Percentiles rank a stretch among this genome's conserved stretches.
These are phyloP conservation scores for Colletotrichum noveboracense DNA, from an alignment of 2,329 filamentous ascomycete species.

Conservation along the genomic window DNA sequence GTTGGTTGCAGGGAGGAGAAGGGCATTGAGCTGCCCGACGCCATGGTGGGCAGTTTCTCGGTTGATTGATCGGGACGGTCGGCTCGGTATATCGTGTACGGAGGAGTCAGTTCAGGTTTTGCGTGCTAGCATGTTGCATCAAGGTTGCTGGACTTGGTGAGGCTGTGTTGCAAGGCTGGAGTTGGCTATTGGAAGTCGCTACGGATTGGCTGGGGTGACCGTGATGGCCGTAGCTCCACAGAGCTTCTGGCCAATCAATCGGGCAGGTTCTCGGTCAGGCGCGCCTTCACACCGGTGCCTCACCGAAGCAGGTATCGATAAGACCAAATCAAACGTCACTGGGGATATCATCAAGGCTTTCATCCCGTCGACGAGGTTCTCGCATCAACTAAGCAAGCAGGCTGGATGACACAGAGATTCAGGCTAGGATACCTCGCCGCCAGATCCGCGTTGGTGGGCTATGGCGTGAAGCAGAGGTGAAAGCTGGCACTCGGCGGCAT, in stretches of 20 bases:
- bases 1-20: conserved; percentile 68
- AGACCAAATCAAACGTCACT: neutral
- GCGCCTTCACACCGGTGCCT: neutral
- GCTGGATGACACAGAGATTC: neutral
- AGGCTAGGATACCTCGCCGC: neutral
- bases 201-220: conserved; percentile 9
- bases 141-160: neutral
- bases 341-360: neutral
- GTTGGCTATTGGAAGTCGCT: neutral
- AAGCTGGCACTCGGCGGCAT: neutral
- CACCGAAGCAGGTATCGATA: neutral
- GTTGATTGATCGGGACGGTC: neutral
- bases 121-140: neutral
- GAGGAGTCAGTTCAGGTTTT: neutral
- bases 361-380: neutral
- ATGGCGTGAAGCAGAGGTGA: neutral
- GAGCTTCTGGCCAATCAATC: neutral
- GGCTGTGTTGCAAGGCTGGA: conserved; percentile 11
- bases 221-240: neutral
- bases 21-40: conserved; percentile 22
- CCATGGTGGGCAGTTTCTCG: conserved; percentile 14
- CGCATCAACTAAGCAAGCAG: neutral
- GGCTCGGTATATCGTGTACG: neutral
- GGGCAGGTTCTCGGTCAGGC: neutral
- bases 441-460: neutral